A percentile compares a stretch with the other conserved stretches of the same genome.
These are phyloP conservation scores for Acer negundo DNA, from an alignment of 345 rosid species.

Conservation along the genomic window DNA sequence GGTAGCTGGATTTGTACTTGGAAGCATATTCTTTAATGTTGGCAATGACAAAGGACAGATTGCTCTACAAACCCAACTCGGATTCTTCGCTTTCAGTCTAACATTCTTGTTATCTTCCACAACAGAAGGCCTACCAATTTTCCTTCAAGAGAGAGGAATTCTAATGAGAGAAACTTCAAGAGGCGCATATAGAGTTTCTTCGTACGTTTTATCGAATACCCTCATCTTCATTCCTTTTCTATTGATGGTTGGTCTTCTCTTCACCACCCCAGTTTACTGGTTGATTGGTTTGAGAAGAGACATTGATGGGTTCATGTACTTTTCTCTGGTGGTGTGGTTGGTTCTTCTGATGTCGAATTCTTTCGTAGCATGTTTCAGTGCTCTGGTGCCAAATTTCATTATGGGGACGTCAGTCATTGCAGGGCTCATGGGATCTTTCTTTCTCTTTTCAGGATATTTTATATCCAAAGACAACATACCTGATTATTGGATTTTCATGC, in stretches of 20 bases:
- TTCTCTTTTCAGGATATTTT: slow-evolving; percentile 87
- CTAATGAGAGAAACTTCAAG: slow-evolving; percentile 78
- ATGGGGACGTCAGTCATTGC: slow-evolving; percentile 91
- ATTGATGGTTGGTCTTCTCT: slow-evolving; percentile 63
- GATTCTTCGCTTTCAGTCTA: slow-evolving; percentile 85
- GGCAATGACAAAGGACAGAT: slow-evolving; percentile 49
- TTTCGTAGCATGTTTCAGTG: slow-evolving; percentile 88
- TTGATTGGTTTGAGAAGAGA: slow-evolving; percentile 69
- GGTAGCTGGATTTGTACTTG: slow-evolving; percentile 70
- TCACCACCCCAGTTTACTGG: slow-evolving; percentile 84
- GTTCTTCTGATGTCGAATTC: slow-evolving; percentile 81
- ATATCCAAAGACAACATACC: slow-evolving; percentile 69
- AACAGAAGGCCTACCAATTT: slow-evolving; percentile 88
- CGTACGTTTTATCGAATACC: slow-evolving; percentile 72
- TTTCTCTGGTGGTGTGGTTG: slow-evolving; percentile 74
- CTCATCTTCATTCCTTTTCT: slow-evolving; percentile 75
- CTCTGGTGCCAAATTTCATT: slow-evolving; percentile 89
- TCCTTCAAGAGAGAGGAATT: slow-evolving; percentile 80
- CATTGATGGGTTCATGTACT: slow-evolving; percentile 67
- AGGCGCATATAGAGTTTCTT: slow-evolving; percentile 73
- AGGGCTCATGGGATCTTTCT: slow-evolving; percentile 92
- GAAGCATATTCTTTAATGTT: slow-evolving; percentile 68
- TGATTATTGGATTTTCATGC: slow-evolving; percentile 84
- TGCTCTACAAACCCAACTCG: slow-evolving; percentile 61
- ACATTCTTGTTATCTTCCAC: slow-evolving; percentile 85